Evolutionary conservation across 2,329 filamentous ascomycete genomes (phyloP).

Genomic region (Paecilomyces sp.): DNA sequence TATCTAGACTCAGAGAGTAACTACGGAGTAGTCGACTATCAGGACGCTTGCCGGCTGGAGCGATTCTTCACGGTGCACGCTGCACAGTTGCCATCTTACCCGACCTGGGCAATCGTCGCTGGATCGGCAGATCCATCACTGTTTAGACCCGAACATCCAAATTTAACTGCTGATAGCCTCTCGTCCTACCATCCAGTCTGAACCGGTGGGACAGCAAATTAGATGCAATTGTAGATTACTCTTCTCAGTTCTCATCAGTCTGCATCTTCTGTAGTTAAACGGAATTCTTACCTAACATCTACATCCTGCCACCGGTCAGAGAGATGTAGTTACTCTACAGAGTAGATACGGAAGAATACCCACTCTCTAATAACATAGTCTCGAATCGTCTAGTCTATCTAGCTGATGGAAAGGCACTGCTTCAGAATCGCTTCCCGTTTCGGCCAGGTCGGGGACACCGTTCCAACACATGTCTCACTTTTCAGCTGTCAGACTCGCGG

Average conservation of each 20-base stretch:
- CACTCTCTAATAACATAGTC: neutral
- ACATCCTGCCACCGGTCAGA: neutral
- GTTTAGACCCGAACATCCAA: neutral
- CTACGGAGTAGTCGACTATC: neutral
- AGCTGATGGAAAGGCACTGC: neutral
- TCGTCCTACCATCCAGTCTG: neutral
- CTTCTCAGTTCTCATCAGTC: neutral
- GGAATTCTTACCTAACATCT: neutral
- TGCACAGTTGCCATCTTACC: neutral
- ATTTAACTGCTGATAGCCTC: neutral
- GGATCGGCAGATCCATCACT: neutral
- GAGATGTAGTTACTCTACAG: neutral
- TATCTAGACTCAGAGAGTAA: neutral
- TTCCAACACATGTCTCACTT: neutral
- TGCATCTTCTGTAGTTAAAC: neutral
- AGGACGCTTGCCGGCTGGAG: neutral
- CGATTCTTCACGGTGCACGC: neutral
- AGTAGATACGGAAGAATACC: neutral
- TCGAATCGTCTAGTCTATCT: neutral
- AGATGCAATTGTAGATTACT: neutral
- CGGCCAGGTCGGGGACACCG: neutral
- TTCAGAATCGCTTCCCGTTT: neutral
- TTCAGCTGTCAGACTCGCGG: neutral
- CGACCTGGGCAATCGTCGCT: neutral
- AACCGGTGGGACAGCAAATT: neutral